phyloP scores from a whole-genome alignment of 2,329 filamentous ascomycete genomes.

The Blumeria graminis region DNA sequence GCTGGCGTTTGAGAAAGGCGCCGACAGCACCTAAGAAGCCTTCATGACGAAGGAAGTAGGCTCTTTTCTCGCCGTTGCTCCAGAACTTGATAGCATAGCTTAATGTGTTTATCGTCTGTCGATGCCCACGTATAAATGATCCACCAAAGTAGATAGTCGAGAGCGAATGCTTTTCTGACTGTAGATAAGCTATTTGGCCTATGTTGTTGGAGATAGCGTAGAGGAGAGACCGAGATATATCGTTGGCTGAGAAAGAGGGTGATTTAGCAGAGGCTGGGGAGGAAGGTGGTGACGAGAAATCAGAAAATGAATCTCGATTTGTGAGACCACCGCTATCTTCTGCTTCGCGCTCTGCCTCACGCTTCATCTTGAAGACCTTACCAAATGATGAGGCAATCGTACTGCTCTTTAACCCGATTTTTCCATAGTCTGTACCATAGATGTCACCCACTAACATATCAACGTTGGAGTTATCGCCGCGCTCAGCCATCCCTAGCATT shows the following conservation, averaged over 20 bases:
- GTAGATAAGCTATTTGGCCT: slow-evolving; percentile 91
- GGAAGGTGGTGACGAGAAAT: neutral
- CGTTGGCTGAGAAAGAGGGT: slow-evolving; percentile 45
- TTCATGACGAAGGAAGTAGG: slow-evolving; percentile 87
- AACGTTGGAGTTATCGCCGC: slow-evolving; percentile 76
- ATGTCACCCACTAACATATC: slow-evolving; percentile 97
- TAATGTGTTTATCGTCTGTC: slow-evolving; percentile 93
- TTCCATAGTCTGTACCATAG: slow-evolving; percentile 84
- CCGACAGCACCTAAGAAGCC: slow-evolving; percentile 87
- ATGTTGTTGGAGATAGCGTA: slow-evolving; percentile 98
- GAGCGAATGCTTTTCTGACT: slow-evolving; percentile 79
- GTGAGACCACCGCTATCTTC: slow-evolving; percentile 36
- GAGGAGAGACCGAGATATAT: slow-evolving; percentile 73
- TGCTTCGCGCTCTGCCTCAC: slow-evolving; percentile 53
- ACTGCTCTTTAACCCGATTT: slow-evolving; percentile 86
- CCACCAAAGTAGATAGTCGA: slow-evolving; percentile 94
- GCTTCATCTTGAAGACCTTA: slow-evolving; percentile 86
- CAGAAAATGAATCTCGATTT: slow-evolving; percentile 6
- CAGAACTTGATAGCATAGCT: slow-evolving; percentile 96
- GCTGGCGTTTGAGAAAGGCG: slow-evolving; percentile 79
- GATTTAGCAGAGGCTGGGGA: slow-evolving; percentile 3
- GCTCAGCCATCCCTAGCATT: slow-evolving; percentile 79
- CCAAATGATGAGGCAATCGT: slow-evolving; percentile 93
- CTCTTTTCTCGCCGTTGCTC: slow-evolving; percentile 82
- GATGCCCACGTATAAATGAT: slow-evolving; percentile 85